Evolutionary conservation across 495 filamentous ascomycete genomes (phyloP), one percentile per base, ranked within the genome.

Genomic region (Aspergillus carlsbadensis): DNA sequence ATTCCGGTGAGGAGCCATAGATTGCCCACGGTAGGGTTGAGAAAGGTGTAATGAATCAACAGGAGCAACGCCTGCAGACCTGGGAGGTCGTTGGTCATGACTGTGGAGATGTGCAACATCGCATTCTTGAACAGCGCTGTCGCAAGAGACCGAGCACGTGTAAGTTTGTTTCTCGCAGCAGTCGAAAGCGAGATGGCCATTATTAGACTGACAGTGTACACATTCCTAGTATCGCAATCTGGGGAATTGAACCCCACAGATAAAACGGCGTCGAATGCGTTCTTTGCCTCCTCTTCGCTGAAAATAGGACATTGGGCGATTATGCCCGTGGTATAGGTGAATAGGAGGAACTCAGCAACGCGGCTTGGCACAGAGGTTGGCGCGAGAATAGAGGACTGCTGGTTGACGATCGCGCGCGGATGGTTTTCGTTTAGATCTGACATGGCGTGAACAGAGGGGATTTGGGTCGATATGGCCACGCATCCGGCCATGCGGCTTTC

Each of bases 171-270:
- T 14, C 46, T 29, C 10, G 45, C 29, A 7, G 46, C 46, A 17
- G 46, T 49, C n/a, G 46, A 49, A 31, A 49, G 46, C 31, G 46
- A 49, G 21, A 49, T 36, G 29, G 46, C 46, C 46, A 49, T 49
- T 13, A 49, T 22, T 0, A 49, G 46, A 21, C 46, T 49, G 46
- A 49, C 46, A 10, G 36, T 35, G n/a, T 49, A 49, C 15, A 49
- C 31, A 10, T 18, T 18, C 4, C 46, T 26, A 18, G 24, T 24
- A 18, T 36, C 14, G 20, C 29, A 17, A 17, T 4, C 46, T n/a
- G n/a, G 5, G 31, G n/a, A n/a, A n/a, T 49, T 35, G 13, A 17
- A 49, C 5, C 13, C n/a, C 15, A 10, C 3, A 0, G 31, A 6
- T 8, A 49, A 17, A 7, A 49, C 29, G 46, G 46, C 46, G 36